Conservation (phyloP, 2,329 filamentous ascomycete species). For the Penicillium corylophilum region DNA sequence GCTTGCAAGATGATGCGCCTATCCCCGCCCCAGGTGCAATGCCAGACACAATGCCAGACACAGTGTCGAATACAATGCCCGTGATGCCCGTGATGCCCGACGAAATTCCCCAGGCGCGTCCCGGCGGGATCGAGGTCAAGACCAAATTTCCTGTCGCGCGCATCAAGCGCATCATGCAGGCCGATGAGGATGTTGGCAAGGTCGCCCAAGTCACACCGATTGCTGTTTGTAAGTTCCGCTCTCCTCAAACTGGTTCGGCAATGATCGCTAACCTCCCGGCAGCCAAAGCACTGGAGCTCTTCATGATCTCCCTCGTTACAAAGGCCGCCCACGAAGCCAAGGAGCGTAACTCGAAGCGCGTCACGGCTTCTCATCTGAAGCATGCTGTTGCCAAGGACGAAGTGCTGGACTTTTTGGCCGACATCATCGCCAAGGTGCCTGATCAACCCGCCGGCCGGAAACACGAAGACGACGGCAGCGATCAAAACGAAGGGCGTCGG, state of each 20-base stretch:
- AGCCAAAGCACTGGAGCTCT: slow-evolving; percentile 93
- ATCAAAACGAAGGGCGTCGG: slow-evolving; percentile 50
- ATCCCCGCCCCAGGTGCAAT: slow-evolving; percentile 19
- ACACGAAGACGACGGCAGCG: slow-evolving; percentile 46
- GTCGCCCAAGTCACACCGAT: slow-evolving; percentile 97
- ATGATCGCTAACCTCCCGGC: slow-evolving; percentile 13
- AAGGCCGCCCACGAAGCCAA: slow-evolving; percentile 83
- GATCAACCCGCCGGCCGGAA: slow-evolving; percentile 54
- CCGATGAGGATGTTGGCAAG: slow-evolving; percentile 97
- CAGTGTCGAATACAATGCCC: too few species aligned
- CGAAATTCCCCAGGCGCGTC: slow-evolving; percentile 24
- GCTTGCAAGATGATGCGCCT: slow-evolving; percentile 33
- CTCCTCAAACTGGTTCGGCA: too few species aligned
- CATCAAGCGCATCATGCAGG: slow-evolving; percentile 99
- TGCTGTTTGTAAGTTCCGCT: slow-evolving; percentile 65
- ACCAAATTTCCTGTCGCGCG: slow-evolving; percentile 96
- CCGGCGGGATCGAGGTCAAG: slow-evolving; percentile 67
- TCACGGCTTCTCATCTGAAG: slow-evolving; percentile 89
- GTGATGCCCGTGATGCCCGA: slow-evolving; percentile 20
- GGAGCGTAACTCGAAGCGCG: slow-evolving; percentile 80
- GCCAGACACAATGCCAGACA: too few species aligned
- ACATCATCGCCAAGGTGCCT: slow-evolving; percentile 84
- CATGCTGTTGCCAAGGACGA: slow-evolving; percentile 83
- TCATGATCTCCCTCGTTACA: slow-evolving; percentile 92
- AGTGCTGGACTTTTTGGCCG: slow-evolving; percentile 88